Conservation (phyloP, 2,329 filamentous ascomycete species). For the Xylariaceae sp. region DNA sequence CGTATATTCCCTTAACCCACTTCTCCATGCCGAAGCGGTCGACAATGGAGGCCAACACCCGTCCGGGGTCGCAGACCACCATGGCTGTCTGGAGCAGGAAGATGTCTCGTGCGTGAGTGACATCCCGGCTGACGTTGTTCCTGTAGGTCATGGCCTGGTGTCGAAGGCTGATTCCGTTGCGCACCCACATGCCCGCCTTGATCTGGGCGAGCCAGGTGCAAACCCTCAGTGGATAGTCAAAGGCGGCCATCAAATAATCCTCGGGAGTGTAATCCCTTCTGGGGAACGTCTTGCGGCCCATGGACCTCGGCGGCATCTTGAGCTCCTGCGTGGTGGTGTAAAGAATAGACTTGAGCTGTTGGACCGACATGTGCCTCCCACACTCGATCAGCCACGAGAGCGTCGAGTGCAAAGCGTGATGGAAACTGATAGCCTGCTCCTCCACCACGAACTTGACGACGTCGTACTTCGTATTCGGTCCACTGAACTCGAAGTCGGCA, state of each 20-base stretch:
- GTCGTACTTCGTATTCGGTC: slow-evolving; percentile 48
- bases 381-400: slow-evolving; percentile 93
- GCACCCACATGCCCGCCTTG: slow-evolving; percentile 97
- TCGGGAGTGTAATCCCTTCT: slow-evolving; percentile 58
- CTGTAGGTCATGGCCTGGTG: slow-evolving; percentile 94
- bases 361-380: slow-evolving; percentile 66
- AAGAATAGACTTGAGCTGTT: slow-evolving; percentile 63
- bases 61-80: slow-evolving; percentile 75
- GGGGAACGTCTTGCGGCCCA: slow-evolving; percentile 53
- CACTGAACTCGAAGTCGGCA: slow-evolving; percentile 74
- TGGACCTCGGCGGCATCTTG: slow-evolving; percentile 55
- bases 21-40: slow-evolving; percentile 84
- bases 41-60: slow-evolving; percentile 81
- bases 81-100: slow-evolving; percentile 89
- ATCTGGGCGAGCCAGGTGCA: slow-evolving; percentile 97
- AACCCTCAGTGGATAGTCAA: slow-evolving; percentile 88
- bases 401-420: slow-evolving; percentile 93
- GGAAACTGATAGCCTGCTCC: slow-evolving; percentile 89
- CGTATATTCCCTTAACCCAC: slow-evolving; percentile 82
- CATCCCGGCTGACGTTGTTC: slow-evolving; percentile 81
- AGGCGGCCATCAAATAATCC: slow-evolving; percentile 78
- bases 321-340: slow-evolving; percentile 68
- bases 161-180: slow-evolving; percentile 90
- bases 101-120: slow-evolving; percentile 90
- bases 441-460: slow-evolving; percentile 87